Evolutionary conservation across 2,329 filamentous ascomycete genomes (phyloP).

Genomic region (Sarocladiaceae sp.): DNA sequence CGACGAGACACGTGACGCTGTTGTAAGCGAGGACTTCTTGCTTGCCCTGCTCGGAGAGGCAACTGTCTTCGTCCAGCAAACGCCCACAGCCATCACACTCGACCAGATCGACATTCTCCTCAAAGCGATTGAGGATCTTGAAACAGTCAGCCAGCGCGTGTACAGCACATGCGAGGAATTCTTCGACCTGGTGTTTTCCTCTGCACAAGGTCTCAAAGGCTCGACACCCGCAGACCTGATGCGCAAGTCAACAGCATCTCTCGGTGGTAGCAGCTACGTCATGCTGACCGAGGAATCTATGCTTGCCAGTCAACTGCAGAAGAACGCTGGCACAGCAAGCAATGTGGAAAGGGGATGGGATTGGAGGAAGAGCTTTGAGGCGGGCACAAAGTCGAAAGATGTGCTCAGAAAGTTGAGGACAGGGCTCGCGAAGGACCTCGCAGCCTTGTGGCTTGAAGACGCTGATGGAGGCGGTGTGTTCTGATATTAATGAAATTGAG

Average conservation of each 20-base stretch:
- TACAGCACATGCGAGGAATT: conserved; percentile 74
- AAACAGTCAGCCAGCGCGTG: conserved; percentile 70
- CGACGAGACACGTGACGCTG: conserved; percentile 73
- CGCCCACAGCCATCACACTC: conserved; percentile 53
- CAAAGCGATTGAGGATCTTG: conserved; percentile 73
- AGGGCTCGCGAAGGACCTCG: conserved; percentile 71
- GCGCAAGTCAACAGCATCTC: conserved; percentile 49
- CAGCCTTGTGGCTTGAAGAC: conserved; percentile 63
- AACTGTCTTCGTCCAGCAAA: conserved; percentile 67
- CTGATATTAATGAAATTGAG: neutral
- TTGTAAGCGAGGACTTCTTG: conserved; percentile 84
- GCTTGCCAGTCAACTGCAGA: conserved; percentile 58
- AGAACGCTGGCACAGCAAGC: conserved; percentile 53
- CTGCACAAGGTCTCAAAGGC: conserved; percentile 58
- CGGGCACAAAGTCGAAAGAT: conserved; percentile 59
- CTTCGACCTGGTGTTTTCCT: conserved; percentile 69
- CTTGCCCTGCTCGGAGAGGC: conserved; percentile 80
- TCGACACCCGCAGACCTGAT: conserved; percentile 64
- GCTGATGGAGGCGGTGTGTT: conserved; percentile 43
- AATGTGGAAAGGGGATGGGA: conserved; percentile 64
- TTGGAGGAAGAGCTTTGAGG: conserved; percentile 73
- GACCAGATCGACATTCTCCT: conserved; percentile 72
- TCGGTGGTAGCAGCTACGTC: conserved; percentile 59
- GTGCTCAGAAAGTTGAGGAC: conserved; percentile 70
- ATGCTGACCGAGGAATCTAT: conserved; percentile 73